Evolutionary conservation across 2,329 filamentous ascomycete genomes (phyloP).

Genomic region (Claviceps citrina): DNA sequence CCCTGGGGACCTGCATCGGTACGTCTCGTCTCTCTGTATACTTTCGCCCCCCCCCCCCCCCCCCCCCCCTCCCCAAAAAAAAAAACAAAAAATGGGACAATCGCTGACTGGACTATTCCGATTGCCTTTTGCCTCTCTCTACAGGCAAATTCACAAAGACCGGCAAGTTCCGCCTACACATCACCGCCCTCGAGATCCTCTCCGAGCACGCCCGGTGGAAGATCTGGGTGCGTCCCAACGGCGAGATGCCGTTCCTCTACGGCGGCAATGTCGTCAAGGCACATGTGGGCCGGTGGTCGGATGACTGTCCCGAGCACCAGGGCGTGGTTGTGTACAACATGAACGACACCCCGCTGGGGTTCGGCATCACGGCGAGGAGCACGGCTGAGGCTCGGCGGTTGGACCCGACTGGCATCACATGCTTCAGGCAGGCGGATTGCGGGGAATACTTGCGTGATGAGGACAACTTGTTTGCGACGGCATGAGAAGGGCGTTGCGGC

Average conservation of each 20-base stretch:
- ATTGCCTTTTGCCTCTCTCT: background rate
- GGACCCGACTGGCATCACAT: slow-evolving; percentile 79
- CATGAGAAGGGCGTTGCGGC: background rate
- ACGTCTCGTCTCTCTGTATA: slow-evolving; percentile 10
- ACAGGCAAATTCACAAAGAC: slow-evolving; percentile 89
- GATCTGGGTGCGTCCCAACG: slow-evolving; percentile 92
- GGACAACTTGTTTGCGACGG: slow-evolving; percentile 39
- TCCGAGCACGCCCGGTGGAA: slow-evolving; percentile 88
- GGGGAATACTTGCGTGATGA: slow-evolving; percentile 88
- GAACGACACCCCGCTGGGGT: slow-evolving; percentile 87
- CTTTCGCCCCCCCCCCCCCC: slow-evolving; percentile 3
- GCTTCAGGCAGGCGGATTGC: slow-evolving; percentile 83
- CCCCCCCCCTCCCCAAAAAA: background rate
- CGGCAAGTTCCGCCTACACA: slow-evolving; percentile 86
- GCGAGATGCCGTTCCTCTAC: slow-evolving; percentile 94
- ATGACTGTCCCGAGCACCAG: slow-evolving; percentile 86
- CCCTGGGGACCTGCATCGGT: slow-evolving; percentile 73
- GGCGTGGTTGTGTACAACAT: slow-evolving; percentile 82
- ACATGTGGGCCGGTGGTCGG: slow-evolving; percentile 64
- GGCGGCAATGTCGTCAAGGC: slow-evolving; percentile 70
- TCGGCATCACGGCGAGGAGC: slow-evolving; percentile 78
- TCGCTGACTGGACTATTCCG: no score
- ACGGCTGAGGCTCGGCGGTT: slow-evolving; percentile 69
- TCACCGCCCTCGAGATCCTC: slow-evolving; percentile 76
- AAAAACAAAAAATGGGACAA: background rate